Conservation (phyloP, 2,329 filamentous ascomycete genomes). For the Cryphonectria parasitica region DNA sequence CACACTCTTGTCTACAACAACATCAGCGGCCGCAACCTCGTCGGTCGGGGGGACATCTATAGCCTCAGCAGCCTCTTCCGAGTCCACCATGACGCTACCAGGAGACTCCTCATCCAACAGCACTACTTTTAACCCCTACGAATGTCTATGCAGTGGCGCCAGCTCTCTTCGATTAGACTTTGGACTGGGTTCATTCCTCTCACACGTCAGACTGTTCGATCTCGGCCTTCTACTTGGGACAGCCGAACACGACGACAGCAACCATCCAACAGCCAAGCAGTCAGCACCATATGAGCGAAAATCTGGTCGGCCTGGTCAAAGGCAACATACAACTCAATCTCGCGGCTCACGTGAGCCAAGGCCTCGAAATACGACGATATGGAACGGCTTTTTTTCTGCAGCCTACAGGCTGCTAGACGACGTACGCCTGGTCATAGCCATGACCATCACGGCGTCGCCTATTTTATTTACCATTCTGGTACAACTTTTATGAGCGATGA, state of each 20-base stretch:
- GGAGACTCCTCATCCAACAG: slow-evolving; percentile 1
- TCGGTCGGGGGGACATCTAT: slow-evolving; percentile 28
- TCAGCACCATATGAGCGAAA: slow-evolving; percentile 8
- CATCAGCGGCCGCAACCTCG: slow-evolving; percentile 23
- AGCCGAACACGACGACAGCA: neutral
- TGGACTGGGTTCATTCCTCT: slow-evolving; percentile 17
- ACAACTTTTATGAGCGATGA: slow-evolving; percentile 27
- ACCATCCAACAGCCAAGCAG: neutral
- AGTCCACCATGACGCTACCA: slow-evolving; percentile 18
- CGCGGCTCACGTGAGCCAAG: neutral
- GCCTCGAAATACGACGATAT: neutral
- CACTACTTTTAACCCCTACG: slow-evolving; percentile 14
- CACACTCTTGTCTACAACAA: slow-evolving; percentile 14
- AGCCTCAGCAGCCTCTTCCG: slow-evolving; percentile 19
- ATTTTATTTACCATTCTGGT: slow-evolving; percentile 17
- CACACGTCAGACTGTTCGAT: slow-evolving; percentile 1
- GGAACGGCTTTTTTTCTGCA: slow-evolving; percentile 1
- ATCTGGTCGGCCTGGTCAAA: no score
- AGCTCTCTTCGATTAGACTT: slow-evolving; percentile 5
- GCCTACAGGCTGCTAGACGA: slow-evolving; percentile 7
- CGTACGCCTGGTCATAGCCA: neutral
- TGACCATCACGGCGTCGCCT: slow-evolving; percentile 19
- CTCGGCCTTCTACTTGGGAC: neutral
- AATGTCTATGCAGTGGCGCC: slow-evolving; percentile 19
- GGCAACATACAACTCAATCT: no score